Percentiles rank a stretch among this genome's conserved stretches.
Conservation (phyloP, 169 alveolate genomes). For the Plasmodium vivax region DNA sequence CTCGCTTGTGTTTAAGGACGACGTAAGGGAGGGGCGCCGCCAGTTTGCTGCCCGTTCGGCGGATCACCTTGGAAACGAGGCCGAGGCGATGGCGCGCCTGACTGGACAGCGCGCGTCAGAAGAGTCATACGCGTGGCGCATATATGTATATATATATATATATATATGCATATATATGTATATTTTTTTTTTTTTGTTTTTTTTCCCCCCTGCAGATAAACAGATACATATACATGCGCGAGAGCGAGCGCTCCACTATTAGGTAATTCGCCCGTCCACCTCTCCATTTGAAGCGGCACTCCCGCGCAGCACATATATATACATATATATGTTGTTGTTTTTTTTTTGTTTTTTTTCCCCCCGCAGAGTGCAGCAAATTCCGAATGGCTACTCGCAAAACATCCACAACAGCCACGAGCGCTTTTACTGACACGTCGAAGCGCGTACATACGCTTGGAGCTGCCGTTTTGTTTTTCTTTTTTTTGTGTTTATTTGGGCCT, state of each 20-base stretch:
- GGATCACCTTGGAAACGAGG: too few relatives aligned
- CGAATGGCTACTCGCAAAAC: slow-evolving; percentile 29
- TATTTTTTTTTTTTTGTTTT: background rate
- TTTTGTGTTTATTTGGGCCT: background rate
- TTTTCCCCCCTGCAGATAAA: slow-evolving; percentile 16
- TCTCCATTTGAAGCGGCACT: background rate
- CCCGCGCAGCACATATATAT: background rate
- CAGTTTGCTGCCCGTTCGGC: background rate
- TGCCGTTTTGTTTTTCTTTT: background rate
- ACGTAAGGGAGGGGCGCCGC: slow-evolving; percentile 10
- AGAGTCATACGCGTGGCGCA: background rate
- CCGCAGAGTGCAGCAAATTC: slow-evolving; percentile 52
- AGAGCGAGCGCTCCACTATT: slow-evolving; percentile 55
- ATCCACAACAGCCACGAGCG: slow-evolving; percentile 1
- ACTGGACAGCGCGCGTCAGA: background rate
- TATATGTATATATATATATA: too few relatives aligned
- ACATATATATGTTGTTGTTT: background rate
- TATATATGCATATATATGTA: background rate
- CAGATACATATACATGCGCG: slow-evolving; percentile 64
- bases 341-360: background rate
- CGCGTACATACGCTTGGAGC: background rate
- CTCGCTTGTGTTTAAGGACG: slow-evolving; percentile 45
- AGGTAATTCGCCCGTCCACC: slow-evolving; percentile 11
- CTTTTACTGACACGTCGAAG: slow-evolving; percentile 1
- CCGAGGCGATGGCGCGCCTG: background rate